Conservation (phyloP, 257 asterid genomes). For the Solanum medicagineum region DNA sequence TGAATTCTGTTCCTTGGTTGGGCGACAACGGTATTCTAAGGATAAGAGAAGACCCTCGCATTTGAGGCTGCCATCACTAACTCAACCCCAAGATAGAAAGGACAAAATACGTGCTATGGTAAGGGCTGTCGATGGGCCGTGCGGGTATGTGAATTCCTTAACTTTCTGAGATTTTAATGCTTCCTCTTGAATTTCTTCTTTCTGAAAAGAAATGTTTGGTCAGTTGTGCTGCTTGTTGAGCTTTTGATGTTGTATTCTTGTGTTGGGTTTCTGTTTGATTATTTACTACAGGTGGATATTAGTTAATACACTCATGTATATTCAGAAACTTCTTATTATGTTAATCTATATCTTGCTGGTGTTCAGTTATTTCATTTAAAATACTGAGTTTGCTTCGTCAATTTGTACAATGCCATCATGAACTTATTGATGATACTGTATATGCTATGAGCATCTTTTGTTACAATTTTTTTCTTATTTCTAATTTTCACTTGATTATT, state of each 20-base stretch:
- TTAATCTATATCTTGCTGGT: background rate
- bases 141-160: conserved; percentile 32
- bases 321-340: background rate
- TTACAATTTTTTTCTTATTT: background rate
- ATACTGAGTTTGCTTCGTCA: background rate
- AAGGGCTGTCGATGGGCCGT: conserved; percentile 56
- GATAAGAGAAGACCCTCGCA: conserved; percentile 5
- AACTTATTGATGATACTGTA: background rate
- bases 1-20: conserved; percentile 53
- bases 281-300: background rate
- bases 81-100: conserved; percentile 30
- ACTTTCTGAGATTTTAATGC: background rate
- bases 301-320: background rate
- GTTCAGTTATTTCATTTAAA: background rate
- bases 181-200: background rate
- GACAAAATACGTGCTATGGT: conserved; percentile 26
- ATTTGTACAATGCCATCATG: background rate
- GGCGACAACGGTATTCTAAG: conserved; percentile 52
- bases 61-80: conserved; percentile 21
- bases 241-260: background rate
- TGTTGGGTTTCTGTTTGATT: too few relatives aligned
- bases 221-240: background rate
- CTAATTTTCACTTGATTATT: background rate
- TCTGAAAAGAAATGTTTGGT: background rate
- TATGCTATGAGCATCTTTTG: background rate